Percentiles rank a stretch among this genome's conserved stretches.
phyloP scores from a whole-genome alignment of 1,139 yeast species.

The Sugiyamaella neomexicana region DNA sequence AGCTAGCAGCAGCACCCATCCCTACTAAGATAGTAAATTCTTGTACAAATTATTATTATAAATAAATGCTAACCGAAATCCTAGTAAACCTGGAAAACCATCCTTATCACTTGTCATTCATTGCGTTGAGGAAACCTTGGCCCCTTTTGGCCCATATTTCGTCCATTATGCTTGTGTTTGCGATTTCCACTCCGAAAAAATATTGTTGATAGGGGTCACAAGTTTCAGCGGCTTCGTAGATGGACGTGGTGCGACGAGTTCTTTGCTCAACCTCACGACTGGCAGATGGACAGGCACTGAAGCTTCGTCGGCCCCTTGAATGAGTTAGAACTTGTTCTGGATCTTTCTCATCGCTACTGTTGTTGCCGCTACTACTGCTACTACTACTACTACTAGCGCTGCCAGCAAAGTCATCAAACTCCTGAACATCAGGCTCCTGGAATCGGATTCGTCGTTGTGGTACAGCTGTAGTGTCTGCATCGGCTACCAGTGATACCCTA shows the following conservation, averaged over 20 bases:
- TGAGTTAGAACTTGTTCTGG: background rate
- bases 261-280: background rate
- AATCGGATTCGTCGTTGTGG: slow-evolving; percentile 7
- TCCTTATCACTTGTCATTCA: background rate
- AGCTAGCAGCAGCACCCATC: no score
- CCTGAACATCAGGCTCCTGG: slow-evolving; percentile 15
- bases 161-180: slow-evolving; percentile 13
- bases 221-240: slow-evolving; percentile 17
- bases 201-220: slow-evolving; percentile 22
- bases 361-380: background rate
- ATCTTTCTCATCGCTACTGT: background rate
- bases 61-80: no score
- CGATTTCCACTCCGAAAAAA: slow-evolving; percentile 16
- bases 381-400: background rate
- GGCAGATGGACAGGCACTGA: background rate
- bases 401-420: slow-evolving; percentile 11
- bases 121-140: slow-evolving; percentile 2
- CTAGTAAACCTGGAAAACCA: no score
- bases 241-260: slow-evolving; percentile 8
- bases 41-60: no score
- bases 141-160: slow-evolving; percentile 28
- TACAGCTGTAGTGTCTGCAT: background rate
- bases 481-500: background rate
- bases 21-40: no score
- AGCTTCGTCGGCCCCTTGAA: background rate